These are phyloP conservation scores for Phallus indusiatus DNA, from an alignment of 768 basidiomycete species.

Conservation along the genomic window DNA sequence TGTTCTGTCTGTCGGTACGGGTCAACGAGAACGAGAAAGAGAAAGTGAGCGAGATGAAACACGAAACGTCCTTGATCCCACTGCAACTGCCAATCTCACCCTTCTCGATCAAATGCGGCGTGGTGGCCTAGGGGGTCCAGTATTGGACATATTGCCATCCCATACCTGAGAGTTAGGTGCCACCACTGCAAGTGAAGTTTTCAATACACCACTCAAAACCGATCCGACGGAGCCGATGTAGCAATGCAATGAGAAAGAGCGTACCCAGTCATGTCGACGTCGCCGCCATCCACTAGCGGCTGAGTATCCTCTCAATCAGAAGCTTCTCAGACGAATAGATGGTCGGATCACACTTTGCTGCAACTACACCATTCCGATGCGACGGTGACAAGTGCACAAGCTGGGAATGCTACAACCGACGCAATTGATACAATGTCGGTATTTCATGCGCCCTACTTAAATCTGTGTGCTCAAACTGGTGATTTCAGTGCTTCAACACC, in stretches of 20 bases:
- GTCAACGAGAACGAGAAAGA: background rate
- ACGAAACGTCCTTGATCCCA: background rate
- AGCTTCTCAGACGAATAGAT: too few relatives aligned
- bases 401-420: background rate
- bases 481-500: background rate
- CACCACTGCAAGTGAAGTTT: background rate
- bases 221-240: background rate
- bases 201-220: background rate
- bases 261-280: too few relatives aligned
- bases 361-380: background rate
- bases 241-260: too few relatives aligned
- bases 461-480: background rate
- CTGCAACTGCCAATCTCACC: background rate
- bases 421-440: background rate
- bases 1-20: background rate
- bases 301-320: too few relatives aligned
- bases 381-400: background rate
- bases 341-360: too few relatives aligned
- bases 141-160: background rate
- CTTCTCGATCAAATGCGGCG: background rate
- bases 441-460: background rate
- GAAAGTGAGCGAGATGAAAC: background rate
- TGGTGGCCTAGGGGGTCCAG: background rate
- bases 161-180: background rate
- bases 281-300: too few relatives aligned